Conservation (phyloP, 352 stramenopile genomes). For the Phytophthora melonis region DNA sequence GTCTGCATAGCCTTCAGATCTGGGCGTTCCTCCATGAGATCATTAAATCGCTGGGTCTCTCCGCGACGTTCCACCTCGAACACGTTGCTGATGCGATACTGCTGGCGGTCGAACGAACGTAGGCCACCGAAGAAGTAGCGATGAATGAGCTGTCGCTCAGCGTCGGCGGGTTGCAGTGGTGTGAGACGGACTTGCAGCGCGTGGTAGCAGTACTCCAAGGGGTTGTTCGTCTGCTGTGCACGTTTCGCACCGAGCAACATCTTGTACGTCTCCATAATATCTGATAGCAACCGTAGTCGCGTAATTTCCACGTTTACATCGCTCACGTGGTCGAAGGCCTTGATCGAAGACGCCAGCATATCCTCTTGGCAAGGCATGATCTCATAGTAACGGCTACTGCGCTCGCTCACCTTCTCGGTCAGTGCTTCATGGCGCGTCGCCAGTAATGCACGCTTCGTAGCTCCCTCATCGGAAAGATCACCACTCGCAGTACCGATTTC, state of each 20-base stretch:
- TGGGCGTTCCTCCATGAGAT: constrained; percentile 50
- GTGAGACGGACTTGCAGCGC: constrained; percentile 71
- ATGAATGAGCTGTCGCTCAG: constrained; percentile 59
- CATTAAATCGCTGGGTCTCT: constrained; percentile 59
- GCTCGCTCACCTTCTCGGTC: constrained; percentile 76
- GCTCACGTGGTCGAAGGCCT: constrained; percentile 61
- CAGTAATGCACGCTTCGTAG: constrained; percentile 50
- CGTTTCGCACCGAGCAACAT: constrained; percentile 75
- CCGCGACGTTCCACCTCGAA: constrained; percentile 72
- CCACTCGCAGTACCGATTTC: constrained; percentile 58
- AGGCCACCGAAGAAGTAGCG: constrained; percentile 76
- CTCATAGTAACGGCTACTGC: constrained; percentile 83
- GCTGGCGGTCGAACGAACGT: constrained; percentile 23
- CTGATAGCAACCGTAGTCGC: constrained; percentile 63
- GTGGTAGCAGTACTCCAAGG: constrained; percentile 85
- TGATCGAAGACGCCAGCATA: constrained; percentile 61
- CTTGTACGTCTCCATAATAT: constrained; percentile 84
- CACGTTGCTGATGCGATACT: constrained; percentile 70
- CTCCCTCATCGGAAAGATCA: constrained; percentile 56
- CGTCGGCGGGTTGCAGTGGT: constrained; percentile 33
- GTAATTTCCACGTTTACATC: constrained; percentile 79
- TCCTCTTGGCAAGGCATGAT: constrained; percentile 82
- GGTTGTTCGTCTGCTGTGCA: constrained; percentile 40
- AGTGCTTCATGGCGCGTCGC: constrained; percentile 57
- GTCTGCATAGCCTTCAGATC: constrained; percentile 50